Evolutionary conservation across 495 filamentous ascomycete species (phyloP).

Genomic region (Aspergillus carlsbadensis): DNA sequence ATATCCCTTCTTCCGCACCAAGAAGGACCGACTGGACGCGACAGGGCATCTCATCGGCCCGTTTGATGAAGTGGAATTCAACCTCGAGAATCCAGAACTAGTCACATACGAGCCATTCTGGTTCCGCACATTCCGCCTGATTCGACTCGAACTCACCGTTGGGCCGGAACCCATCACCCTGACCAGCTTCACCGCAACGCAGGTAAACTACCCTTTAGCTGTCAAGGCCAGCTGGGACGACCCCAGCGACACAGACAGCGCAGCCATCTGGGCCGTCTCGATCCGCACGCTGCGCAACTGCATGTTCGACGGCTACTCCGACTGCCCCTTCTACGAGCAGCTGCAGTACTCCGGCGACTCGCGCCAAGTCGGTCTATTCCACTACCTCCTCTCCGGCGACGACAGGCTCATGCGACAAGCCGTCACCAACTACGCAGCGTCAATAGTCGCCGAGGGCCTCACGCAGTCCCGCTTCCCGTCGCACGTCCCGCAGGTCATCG

Average conservation of each 20-base stretch:
- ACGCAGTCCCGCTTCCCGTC: conserved; percentile 39
- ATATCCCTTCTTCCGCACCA: conserved; percentile 39
- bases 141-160: conserved; percentile 28
- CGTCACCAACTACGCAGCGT: conserved; percentile 35
- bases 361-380: conserved; percentile 34
- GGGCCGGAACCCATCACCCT: background rate
- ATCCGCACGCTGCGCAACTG: conserved; percentile 37
- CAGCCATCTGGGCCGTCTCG: conserved; percentile 32
- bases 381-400: conserved; percentile 39
- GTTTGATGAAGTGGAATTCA: conserved; percentile 28
- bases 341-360: conserved; percentile 38
- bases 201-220: conserved; percentile 33
- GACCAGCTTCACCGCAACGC: conserved; percentile 14
- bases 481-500: conserved; percentile 33
- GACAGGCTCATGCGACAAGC: conserved; percentile 38
- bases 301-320: conserved; percentile 41
- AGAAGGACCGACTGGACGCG: conserved; percentile 34
- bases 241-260: conserved; percentile 13
- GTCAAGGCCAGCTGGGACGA: conserved; percentile 30
- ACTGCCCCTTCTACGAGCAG: conserved; percentile 43
- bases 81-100: conserved; percentile 6
- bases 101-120: conserved; percentile 37
- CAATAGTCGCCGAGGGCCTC: conserved; percentile 30
- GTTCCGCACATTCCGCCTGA: conserved; percentile 39
- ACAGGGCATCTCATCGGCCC: conserved; percentile 34